Evolutionary conservation across 73 alveolate species (phyloP).

Genomic region (Uronychia setigera): DNA sequence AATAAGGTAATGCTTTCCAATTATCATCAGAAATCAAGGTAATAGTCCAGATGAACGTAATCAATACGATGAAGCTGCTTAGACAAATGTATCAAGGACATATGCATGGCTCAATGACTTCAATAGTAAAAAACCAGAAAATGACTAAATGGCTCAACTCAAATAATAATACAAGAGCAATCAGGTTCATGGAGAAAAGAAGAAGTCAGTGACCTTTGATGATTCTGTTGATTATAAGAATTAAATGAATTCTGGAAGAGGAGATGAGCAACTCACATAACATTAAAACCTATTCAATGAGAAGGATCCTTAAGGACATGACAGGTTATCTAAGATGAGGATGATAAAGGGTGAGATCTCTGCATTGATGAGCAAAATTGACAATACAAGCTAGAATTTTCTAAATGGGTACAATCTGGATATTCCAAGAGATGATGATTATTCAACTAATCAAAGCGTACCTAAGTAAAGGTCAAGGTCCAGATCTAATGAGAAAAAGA

Average conservation of each 20-base stretch:
- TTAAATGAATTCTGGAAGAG: no score
- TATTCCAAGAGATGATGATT: not conserved
- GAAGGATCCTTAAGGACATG: not conserved
- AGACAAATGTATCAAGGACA: not conserved
- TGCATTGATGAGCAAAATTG: not conserved
- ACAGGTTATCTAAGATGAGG: not conserved
- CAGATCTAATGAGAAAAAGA: not conserved
- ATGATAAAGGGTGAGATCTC: not conserved
- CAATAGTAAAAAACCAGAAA: not conserved
- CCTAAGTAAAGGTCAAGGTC: not conserved
- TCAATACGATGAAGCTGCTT: not conserved
- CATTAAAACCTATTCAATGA: not conserved
- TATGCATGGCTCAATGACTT: not conserved
- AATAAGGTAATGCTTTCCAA: not conserved
- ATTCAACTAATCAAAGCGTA: not conserved
- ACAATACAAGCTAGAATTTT: not conserved
- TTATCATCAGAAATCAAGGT: not conserved
- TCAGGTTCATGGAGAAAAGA: not conserved
- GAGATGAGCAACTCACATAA: no score
- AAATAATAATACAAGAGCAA: no score
- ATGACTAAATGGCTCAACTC: not conserved
- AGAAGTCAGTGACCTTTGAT: not conserved
- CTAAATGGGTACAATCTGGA: not conserved
- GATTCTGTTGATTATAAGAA: not conserved
- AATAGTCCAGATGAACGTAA: not conserved